These are phyloP conservation scores for Adansonia digitata DNA, from an alignment of 345 rosid species.

Conservation along the genomic window DNA sequence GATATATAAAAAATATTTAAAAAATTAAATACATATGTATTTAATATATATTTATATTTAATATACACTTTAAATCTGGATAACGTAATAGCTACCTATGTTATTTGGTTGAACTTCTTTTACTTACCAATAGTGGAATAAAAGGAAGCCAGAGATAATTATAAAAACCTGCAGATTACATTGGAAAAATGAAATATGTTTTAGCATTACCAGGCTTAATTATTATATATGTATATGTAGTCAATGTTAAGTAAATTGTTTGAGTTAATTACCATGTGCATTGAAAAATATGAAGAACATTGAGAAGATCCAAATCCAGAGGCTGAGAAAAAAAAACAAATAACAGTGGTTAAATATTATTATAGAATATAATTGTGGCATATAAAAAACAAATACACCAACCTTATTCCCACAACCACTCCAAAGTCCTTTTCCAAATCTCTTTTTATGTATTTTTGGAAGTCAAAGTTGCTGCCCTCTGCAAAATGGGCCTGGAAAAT, in stretches of 20 bases:
- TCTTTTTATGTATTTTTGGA: conserved; percentile 73
- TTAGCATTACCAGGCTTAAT: background rate
- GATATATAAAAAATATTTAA: no score
- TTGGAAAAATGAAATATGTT: background rate
- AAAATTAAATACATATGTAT: no score
- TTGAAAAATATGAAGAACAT: conserved; percentile 65
- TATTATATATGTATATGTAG: background rate
- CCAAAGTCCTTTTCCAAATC: conserved; percentile 69
- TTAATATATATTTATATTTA: no score
- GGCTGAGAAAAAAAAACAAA: conserved; percentile 52
- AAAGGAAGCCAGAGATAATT: conserved; percentile 77
- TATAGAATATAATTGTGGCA: background rate
- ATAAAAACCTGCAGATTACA: conserved; percentile 41
- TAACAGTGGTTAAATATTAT: background rate
- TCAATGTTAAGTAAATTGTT: background rate
- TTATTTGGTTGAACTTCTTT: no score
- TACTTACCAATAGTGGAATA: conserved; percentile 64
- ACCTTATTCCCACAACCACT: conserved; percentile 65
- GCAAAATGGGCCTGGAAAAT: conserved; percentile 76
- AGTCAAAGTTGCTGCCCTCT: conserved; percentile 51
- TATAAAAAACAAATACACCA: no score
- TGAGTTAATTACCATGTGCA: conserved; percentile 47
- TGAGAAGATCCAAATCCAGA: conserved; percentile 59
- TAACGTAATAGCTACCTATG: no score
- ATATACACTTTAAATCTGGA: no score